Base-by-base conservation (phyloP, 257 asterid genomes). In the Nicotiana tomentosiformis region DNA sequence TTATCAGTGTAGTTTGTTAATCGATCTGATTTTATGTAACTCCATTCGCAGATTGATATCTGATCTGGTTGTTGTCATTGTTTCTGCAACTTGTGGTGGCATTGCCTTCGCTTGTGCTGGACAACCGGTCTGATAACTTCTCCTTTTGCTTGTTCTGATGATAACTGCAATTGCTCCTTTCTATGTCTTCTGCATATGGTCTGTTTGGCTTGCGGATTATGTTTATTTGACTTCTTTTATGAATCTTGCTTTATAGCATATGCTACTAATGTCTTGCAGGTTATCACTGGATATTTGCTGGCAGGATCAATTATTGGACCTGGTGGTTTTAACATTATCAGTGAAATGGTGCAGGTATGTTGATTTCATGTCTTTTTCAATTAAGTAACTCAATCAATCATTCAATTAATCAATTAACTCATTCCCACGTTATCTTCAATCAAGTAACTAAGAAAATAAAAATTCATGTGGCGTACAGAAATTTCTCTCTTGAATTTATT, bases 21-120 rank as follows among this genome's bases (percentile, higher is more conserved):
- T 30, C 46, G 4, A 81, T 81, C 78, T 81, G 78, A 66, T 49
- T 81, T 65, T 43, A 4, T 66, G 15, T 39, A 60, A 37, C 60
- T 62, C 72, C 15, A 4, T 37, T 18, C 17, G 83, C 92, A 94
- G 97, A 90, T 87, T 92, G 87, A 91, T 94, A 86, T 92, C 97
- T 39, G 98, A 94, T 90, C 88, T 94, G 57, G 97, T 94, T 60
- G 91, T 94, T 81, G 93, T 92, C 83, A 94, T 94, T 88, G 98
- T 94, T 67, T 92, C 96, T 80, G 98, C 98, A 81, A 90, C 98
- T 87, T 94, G 97, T 87, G 98, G 98, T 77, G 98, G 97, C 66
- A 92, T 94, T 82, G 94, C 92, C 81, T 94, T 92, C 79, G 96
- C 98, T 81, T 94, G 93, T 83, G 93, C 92, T 84, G 97, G 98